A percentile compares a stretch with the other conserved stretches of the same genome.
Conservation (phyloP, 768 basidiomycete species). For the Hericium rajendrae region DNA sequence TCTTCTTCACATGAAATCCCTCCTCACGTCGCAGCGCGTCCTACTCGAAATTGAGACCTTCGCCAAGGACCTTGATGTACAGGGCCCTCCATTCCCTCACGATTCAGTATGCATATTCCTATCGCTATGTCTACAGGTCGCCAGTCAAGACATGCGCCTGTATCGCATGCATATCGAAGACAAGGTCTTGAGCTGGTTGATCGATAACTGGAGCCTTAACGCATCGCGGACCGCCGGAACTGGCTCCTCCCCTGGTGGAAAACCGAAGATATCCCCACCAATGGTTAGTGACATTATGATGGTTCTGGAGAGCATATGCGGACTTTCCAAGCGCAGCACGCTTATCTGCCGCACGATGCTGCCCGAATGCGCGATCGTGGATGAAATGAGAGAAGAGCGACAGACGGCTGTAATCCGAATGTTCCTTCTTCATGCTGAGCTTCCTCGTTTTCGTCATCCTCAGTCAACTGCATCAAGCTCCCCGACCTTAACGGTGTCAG, state of each 20-base stretch:
- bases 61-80: conserved; percentile 77
- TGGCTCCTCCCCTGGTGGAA: conserved; percentile 26
- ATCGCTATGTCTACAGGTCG: conserved; percentile 53
- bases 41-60: conserved; percentile 70
- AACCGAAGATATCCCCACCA: conserved; percentile 39
- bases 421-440: conserved; percentile 55
- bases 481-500: neutral
- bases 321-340: conserved; percentile 35
- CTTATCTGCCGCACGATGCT: conserved; percentile 43
- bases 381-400: conserved; percentile 48
- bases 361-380: conserved; percentile 61
- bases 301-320: conserved; percentile 58
- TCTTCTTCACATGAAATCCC: conserved; percentile 29
- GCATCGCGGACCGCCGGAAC: conserved; percentile 26
- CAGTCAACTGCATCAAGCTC: conserved; percentile 5
- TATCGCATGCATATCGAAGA: conserved; percentile 84
- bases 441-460: conserved; percentile 33
- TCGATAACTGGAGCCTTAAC: conserved; percentile 56
- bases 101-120: conserved; percentile 89
- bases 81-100: conserved; percentile 79
- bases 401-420: conserved; percentile 53
- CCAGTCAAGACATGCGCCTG: conserved; percentile 72
- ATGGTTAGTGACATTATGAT: conserved; percentile 50
- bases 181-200: conserved; percentile 75
- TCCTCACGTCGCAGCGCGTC: conserved; percentile 47